Percentiles rank a stretch among this genome's conserved stretches.
These are phyloP conservation scores for Citrus trifoliata DNA, from an alignment of 345 rosid genomes.

Conservation along the genomic window DNA sequence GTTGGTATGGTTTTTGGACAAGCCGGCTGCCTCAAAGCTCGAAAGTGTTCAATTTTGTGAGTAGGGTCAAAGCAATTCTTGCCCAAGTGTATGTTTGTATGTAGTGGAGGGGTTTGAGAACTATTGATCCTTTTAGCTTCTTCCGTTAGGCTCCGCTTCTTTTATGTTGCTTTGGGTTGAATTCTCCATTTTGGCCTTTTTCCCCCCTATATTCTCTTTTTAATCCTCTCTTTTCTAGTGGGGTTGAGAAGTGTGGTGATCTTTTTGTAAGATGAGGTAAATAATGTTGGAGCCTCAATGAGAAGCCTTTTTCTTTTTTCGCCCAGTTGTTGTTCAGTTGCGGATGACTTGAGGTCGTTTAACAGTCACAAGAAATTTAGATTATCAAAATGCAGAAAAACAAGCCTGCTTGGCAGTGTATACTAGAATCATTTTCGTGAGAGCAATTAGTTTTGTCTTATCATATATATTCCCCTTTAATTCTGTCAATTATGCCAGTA, in stretches of 20 bases:
- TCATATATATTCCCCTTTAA: background rate
- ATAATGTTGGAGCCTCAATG: conserved; percentile 27
- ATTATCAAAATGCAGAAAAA: background rate
- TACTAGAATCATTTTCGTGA: background rate
- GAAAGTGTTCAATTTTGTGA: conserved; percentile 33
- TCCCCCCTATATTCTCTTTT: background rate
- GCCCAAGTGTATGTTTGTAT: conserved; percentile 28
- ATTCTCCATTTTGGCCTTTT: conserved; percentile 32
- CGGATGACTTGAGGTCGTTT: conserved; percentile 4
- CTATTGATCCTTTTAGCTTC: conserved; percentile 17
- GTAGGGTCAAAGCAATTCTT: conserved; percentile 25
- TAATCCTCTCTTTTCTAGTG: background rate
- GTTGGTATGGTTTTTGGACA: conserved; percentile 86
- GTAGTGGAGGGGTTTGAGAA: conserved; percentile 29
- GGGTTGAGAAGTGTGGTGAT: conserved; percentile 31
- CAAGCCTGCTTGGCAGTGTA: background rate
- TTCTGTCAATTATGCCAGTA: background rate
- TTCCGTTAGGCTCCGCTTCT: conserved; percentile 10
- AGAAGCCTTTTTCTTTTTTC: background rate
- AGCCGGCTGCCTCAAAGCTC: conserved; percentile 70
- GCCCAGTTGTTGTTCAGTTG: background rate
- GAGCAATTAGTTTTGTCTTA: background rate
- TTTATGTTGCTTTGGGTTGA: conserved; percentile 10
- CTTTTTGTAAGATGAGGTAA: conserved; percentile 32
- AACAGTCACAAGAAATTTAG: background rate